Evolutionary conservation across 202 grass and related monocot species (phyloP).

Genomic region (Cymbopogon flexuosus): DNA sequence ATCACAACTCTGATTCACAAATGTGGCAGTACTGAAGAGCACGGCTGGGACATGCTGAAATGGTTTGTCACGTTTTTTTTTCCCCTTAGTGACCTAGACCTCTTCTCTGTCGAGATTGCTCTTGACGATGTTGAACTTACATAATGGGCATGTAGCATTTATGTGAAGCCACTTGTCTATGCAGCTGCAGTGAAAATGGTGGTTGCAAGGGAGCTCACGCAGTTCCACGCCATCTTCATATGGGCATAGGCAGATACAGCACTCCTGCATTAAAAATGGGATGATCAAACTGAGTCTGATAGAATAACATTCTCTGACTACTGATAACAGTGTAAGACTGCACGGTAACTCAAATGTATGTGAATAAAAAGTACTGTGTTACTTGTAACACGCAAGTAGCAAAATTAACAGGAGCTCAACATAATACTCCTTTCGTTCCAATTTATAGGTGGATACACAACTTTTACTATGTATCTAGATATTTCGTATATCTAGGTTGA

Average conservation of each 20-base stretch:
- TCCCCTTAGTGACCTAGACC: slow-evolving; percentile 34
- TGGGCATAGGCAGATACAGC: slow-evolving; percentile 63
- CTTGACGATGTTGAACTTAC: slow-evolving; percentile 68
- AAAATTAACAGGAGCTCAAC: neutral
- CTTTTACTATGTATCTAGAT: neutral
- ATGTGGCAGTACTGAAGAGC: neutral
- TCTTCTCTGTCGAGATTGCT: slow-evolving; percentile 44
- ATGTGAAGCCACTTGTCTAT: slow-evolving; percentile 85
- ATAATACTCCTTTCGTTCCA: neutral
- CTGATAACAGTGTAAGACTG: neutral
- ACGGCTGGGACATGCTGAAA: neutral
- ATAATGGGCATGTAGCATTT: slow-evolving; percentile 66
- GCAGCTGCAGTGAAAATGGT: slow-evolving; percentile 73
- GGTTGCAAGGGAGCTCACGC: slow-evolving; percentile 65
- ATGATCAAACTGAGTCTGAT: neutral
- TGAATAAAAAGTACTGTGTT: neutral
- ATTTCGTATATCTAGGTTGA: neutral
- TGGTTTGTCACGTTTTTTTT: neutral
- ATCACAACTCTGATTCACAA: neutral
- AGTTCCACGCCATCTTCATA: slow-evolving; percentile 72
- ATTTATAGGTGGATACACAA: neutral
- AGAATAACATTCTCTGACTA: neutral
- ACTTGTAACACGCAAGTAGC: neutral
- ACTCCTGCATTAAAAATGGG: slow-evolving; percentile 46
- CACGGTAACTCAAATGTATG: neutral